These are phyloP conservation scores for Desmodesmus armatus DNA, from an alignment of 139 green algal species.

Conservation along the genomic window DNA sequence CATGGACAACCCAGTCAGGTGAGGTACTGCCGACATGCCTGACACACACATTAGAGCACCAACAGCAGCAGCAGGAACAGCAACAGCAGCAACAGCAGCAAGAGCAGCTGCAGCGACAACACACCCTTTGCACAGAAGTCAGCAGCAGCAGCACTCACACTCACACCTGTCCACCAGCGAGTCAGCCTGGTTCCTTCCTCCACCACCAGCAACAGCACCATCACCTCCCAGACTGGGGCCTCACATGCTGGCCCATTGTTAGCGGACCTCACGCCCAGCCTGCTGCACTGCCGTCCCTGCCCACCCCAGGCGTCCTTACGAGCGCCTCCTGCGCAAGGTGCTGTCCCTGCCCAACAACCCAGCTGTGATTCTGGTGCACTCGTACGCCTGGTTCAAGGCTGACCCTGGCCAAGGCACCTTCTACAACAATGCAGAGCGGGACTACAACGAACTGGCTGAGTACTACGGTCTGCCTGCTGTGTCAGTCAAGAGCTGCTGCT, in stretches of 20 bases:
- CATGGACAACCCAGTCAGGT: constrained; percentile 33
- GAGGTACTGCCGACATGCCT: too few species aligned
- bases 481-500: constrained; percentile 42
- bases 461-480: constrained; percentile 57
- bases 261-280: neutral
- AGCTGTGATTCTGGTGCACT: constrained; percentile 52
- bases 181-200: neutral
- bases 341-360: constrained; percentile 43
- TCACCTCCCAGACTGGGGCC: too few species aligned
- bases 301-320: constrained; percentile 29
- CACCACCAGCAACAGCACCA: too few species aligned
- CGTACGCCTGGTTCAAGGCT: constrained; percentile 40
- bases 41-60: too few species aligned
- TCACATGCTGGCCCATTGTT: too few species aligned
- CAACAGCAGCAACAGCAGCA: too few species aligned
- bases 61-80: too few species aligned
- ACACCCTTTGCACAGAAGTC: neutral
- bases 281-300: neutral
- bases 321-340: constrained; percentile 57
- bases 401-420: constrained; percentile 30
- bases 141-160: neutral
- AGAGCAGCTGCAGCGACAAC: too few species aligned
- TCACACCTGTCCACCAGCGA: neutral
- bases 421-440: constrained; percentile 50
- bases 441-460: constrained; percentile 49